Base-by-base conservation (phyloP, 2,329 filamentous ascomycete species). In the Colletotrichum caudatum region DNA sequence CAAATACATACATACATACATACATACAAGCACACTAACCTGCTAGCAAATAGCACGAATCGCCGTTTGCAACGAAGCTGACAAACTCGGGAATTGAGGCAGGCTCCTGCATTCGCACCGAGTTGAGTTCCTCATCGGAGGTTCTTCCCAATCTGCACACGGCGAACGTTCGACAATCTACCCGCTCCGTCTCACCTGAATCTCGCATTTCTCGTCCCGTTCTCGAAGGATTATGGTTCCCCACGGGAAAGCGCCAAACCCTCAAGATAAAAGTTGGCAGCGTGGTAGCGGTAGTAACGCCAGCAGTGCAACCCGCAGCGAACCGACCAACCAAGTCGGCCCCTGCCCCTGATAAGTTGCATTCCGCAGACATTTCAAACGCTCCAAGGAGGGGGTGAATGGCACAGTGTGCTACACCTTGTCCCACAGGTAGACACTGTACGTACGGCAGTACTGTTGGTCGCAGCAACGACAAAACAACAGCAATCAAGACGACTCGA, bases 131-230 rank as follows among this genome's bases (percentile, higher is more conserved):
- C 50, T 29, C n/a, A 44, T 29, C 35, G 23, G 29, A 14, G 4
- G 35, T 53, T 41, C 29, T 54, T 46, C 59, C 59, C 58, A 59
- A 46, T 33, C 54, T 60, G 53, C 46, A 59, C 59, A 50, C 58
- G 51, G 69, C 60, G 20, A 60, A 50, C 39, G 29, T 54, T 71
- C 69, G 69, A 71, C 65, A 69, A 71, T 71, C 69, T 71, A 71
- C 59, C 69, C 69, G 69, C 37, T 54, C 50, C 60, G 69, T 37
- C 69, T 69, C 69, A 69, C 69, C 69, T 71, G 69, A 71, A 71
- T 71, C 69, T 71, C 59, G 69, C 69, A 71, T 71, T 39, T 48
- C 29, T 56, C 62, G 8, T 50, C 23, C 57, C 54, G 66, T 66
- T 62, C 51, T 37, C 64, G 61, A 69, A 37, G 20, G 59, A 59